Evolutionary conservation across 2,329 filamentous ascomycete species (phyloP).

Genomic region (Pseudogymnoascus sp.): DNA sequence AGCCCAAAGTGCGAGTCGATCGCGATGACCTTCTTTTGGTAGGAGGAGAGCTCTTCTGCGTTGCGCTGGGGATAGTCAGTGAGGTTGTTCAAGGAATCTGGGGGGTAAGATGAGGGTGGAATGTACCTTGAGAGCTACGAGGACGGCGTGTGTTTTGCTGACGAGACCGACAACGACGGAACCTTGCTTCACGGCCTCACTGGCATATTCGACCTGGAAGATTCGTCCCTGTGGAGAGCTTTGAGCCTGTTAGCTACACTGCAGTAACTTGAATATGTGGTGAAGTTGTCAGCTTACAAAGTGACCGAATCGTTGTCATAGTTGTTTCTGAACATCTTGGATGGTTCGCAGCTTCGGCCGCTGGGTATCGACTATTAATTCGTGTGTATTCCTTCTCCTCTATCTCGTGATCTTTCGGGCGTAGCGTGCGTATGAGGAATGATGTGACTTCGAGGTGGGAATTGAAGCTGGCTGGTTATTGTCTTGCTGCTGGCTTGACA

Average conservation of each 20-base stretch:
- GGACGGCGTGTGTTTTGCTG: constrained; percentile 95
- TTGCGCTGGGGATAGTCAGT: constrained; percentile 59
- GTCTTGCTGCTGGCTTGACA: constrained; percentile 3
- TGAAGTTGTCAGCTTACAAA: constrained; percentile 57
- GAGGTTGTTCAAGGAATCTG: neutral
- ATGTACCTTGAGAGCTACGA: constrained; percentile 88
- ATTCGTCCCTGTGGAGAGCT: constrained; percentile 98
- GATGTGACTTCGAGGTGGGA: neutral
- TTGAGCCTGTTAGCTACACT: constrained; percentile 22
- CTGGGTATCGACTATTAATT: constrained; percentile 1
- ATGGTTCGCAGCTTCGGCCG: constrained; percentile 18
- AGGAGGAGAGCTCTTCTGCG: constrained; percentile 97
- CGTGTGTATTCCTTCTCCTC: neutral
- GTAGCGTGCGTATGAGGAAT: neutral
- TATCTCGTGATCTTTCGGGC: neutral
- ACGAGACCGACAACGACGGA: constrained; percentile 94
- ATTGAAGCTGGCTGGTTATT: constrained; percentile 1
- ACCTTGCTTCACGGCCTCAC: constrained; percentile 97
- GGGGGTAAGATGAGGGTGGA: constrained; percentile 4
- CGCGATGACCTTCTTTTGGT: constrained; percentile 98
- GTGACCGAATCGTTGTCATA: constrained; percentile 99
- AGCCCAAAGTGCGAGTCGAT: constrained; percentile 94
- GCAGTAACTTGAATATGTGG: neutral
- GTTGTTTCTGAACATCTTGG: constrained; percentile 96
- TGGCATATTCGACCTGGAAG: constrained; percentile 99